Evolutionary conservation across 2,329 filamentous ascomycete species (phyloP), one percentile per base, ranked within the genome.

Genomic region (Diaporthe eres): DNA sequence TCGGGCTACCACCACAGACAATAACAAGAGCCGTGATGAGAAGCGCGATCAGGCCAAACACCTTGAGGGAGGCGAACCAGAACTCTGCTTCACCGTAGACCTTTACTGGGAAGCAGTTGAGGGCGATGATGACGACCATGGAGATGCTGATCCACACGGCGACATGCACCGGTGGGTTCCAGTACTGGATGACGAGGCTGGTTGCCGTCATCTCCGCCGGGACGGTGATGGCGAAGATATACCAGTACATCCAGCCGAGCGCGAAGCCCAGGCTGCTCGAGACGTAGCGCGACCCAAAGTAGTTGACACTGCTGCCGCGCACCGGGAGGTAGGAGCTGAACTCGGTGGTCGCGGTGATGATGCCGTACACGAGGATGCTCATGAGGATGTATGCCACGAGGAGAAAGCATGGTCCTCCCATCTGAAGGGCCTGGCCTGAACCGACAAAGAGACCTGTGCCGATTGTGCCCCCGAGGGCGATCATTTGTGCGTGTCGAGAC

Each of bases 311-410:
- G 75, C 81, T 85, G 79, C 88, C 85, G 75, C 86, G 81, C 79
- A 88, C 79, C 47, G 88, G 86, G 77, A 90, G 85, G 82, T 87
- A 89, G 55, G 88, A 86, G 67, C 87, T 87, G 78, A 90, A 85
- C 78, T 87, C 86, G n/a, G 82, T 83, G 74, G 88, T 85, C 67
- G 85, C 86, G 65, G 87, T 88, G 78, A 89, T 87, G 79, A 86
- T 82, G 47, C 81, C 81, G 76, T 84, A 84, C 61, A 89, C 82
- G 78, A 89, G 76, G 28, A 87, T 82, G 53, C 85, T 83, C 71
- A 89, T 83, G 73, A 89, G 82, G 13, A 81, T 78, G 79, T 85
- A 86, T 75, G 84, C 83, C 75, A 86, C 80, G 51, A 89, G 80
- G 22, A 85, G 82, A 51, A 85, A 85, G 13, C 82, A 82, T 42